phyloP scores from a whole-genome alignment of 768 basidiomycete genomes.

The Trametes coccinea region DNA sequence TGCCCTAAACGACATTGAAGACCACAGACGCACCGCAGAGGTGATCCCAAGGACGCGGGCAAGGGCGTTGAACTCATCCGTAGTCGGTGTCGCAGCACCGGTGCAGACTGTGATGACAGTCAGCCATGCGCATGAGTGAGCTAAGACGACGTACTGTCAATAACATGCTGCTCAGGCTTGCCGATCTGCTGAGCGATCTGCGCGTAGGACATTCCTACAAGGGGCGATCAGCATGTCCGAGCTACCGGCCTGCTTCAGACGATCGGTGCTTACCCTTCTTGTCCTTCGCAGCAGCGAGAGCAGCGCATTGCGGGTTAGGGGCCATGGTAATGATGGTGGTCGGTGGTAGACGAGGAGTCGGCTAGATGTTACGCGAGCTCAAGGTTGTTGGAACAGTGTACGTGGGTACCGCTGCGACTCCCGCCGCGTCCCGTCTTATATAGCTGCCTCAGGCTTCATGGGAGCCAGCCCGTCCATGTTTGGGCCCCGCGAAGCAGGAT shows the following conservation, averaged over 20 bases:
- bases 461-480: conserved; percentile 3
- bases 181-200: conserved; percentile 50
- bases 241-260: too few relatives aligned
- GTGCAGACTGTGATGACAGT: conserved; percentile 27
- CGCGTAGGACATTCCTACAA: conserved; percentile 48
- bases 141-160: conserved; percentile 45
- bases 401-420: background rate
- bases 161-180: conserved; percentile 47
- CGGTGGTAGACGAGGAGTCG: background rate
- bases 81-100: conserved; percentile 25
- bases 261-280: conserved; percentile 43
- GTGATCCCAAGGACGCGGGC: conserved; percentile 31
- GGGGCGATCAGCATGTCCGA: background rate
- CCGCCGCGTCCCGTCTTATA: conserved; percentile 11
- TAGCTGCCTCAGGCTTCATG: conserved; percentile 10
- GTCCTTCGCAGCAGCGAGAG: conserved; percentile 52
- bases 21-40: conserved; percentile 21
- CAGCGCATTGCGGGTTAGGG: conserved; percentile 57
- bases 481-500: background rate
- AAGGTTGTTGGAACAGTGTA: background rate
- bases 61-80: conserved; percentile 33
- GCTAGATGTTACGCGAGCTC: conserved; percentile 3
- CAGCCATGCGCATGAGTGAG: background rate
- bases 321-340: conserved; percentile 38
- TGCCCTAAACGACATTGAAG: background rate